Evolutionary conservation across 2,329 filamentous ascomycete genomes (phyloP).

Genomic region (Colletotrichum sublineola): DNA sequence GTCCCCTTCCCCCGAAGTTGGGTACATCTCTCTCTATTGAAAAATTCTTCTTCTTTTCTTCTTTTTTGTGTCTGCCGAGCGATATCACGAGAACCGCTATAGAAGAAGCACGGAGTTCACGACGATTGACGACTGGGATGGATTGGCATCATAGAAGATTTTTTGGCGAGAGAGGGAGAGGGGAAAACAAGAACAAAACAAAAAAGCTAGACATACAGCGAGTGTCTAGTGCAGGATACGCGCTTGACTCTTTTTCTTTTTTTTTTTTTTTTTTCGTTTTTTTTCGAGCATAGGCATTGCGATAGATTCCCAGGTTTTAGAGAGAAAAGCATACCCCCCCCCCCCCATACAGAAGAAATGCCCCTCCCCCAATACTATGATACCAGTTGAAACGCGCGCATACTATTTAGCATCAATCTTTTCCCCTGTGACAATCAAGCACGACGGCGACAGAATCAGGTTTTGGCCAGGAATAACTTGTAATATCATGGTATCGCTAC

Average conservation of each 20-base stretch:
- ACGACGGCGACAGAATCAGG: neutral
- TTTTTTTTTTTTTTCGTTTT: neutral
- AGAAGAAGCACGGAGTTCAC: conserved; percentile 12
- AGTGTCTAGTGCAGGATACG: neutral
- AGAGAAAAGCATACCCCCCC: conserved; percentile 25
- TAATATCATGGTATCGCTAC: conserved; percentile 28
- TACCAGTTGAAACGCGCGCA: conserved; percentile 15
- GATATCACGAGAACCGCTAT: conserved; percentile 18
- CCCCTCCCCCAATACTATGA: neutral
- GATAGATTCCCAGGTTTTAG: conserved; percentile 24
- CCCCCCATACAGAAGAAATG: neutral
- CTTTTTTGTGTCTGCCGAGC: neutral
- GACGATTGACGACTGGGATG: conserved; percentile 15
- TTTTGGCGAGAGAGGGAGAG: neutral
- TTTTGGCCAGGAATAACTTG: neutral
- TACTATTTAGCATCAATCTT: neutral
- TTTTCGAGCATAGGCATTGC: conserved; percentile 34
- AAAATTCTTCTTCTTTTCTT: neutral
- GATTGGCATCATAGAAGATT: neutral
- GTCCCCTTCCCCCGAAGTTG: neutral
- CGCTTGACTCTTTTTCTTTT: neutral
- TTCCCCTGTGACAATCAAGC: neutral
- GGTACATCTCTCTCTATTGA: neutral
- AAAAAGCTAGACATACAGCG: neutral
- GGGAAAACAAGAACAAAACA: too few species aligned